Evolutionary conservation across 257 asterid genomes (phyloP), one percentile per base, ranked within the genome.

Genomic region (Solanum corneliomulleri): DNA sequence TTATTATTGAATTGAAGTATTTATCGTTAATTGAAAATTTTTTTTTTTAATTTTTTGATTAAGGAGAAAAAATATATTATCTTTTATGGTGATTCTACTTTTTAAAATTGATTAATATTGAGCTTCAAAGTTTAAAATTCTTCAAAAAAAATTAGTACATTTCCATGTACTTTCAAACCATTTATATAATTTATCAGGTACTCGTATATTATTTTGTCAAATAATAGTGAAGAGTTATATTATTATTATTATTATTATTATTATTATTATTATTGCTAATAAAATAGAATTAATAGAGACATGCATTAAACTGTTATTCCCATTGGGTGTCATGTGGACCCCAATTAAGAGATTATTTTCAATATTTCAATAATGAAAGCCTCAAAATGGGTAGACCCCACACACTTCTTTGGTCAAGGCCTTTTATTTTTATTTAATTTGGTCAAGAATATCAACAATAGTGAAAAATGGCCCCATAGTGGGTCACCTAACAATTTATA

Each of bases 331-430:
- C 42, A 27, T 4, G 44, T 29, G 84, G 85, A 12, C 27, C 84
- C 66, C 37, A 29, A 0, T 1, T 7, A 18, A 27, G 10, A 80
- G 29, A 47, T 80, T 47, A 80, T 47, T 80, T 75, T 47, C 25
- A 27, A 45, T 7, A 5, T 74, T 80, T 80, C 68, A 80, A 80
- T 47, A 15, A 80, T 80, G 85, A 80, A 83, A 83, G 37, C 39
- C 60, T 70, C 77, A 86, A 87, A 86, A 89, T 85, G 82, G 87
- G 89, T 76, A 83, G 89, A 27, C 33, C 85, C 82, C 25, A 47
- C 68, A 29, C 11, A 80, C 29, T 29, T 80, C 44, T 47, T 10
- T 47, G 85, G 85, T 80, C 85, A 80, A 78, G 16, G 42, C 2
- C 1, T 16, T 44, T 25, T 11, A 1, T 6, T 25, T 60, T 68